Evolutionary conservation across 1,139 yeast species (phyloP), one percentile per base, ranked within the genome.

Genomic region (Yarrowia galli): DNA sequence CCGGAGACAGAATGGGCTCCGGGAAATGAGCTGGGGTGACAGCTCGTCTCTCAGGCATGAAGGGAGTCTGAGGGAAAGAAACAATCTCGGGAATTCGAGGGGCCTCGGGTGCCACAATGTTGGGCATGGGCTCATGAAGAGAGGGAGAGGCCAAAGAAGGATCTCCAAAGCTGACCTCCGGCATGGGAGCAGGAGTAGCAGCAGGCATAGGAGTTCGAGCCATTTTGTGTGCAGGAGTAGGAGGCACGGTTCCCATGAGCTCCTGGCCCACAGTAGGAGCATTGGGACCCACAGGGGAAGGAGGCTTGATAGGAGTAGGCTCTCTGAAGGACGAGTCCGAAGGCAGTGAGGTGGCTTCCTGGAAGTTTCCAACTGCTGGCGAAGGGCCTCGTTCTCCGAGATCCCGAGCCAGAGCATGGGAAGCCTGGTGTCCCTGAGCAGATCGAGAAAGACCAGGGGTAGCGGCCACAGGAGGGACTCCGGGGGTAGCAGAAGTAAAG

Each of bases 141-240:
- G 64, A 58, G 12, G 64, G 51, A 18, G 64, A 58, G 28, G 49
- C 64, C 49, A 58, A 20, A 16, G 64, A 43, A n/a, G 64, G 64
- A 36, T 43, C 64, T 58, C 51, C 64, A 25, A 54, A 54, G 22
- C 38, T 40, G 8, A 54, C 61, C 48, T 54, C 61, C 18, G 61
- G 61, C 61, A 54, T 54, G 23, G 61, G 61, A 38, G 61, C 61
- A 25, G 61, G 61, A 13, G 61, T 54, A 18, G 61, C 61, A n/a
- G 61, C 61, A 18, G 61, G 61, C 23, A 54, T 46, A 18, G 61
- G 61, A 9, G 12, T 13, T 25, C 46, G 46, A 13, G 36, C 22
- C 35, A 16, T 7, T 3, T 18, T 23, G 12, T 40, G 61, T 23
- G 46, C 46, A 13, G 61, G 61, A 2, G 61, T 54, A 18, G 61